Evolutionary conservation across 2,329 filamentous ascomycete species (phyloP).

Genomic region (Alternaria alternata): DNA sequence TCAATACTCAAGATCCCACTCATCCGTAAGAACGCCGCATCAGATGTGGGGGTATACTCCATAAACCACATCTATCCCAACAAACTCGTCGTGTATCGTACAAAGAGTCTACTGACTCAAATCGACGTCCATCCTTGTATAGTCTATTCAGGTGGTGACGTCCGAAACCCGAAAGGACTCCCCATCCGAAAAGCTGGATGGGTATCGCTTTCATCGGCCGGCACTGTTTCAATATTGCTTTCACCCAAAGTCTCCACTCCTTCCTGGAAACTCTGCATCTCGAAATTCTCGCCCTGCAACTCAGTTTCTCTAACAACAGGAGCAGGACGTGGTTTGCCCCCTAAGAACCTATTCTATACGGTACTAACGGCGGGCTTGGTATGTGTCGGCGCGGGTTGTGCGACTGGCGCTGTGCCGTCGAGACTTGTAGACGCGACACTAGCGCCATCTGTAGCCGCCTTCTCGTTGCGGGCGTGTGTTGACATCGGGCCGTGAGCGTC

Average conservation of each 20-base stretch:
- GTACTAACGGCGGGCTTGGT: background rate
- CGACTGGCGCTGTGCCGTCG: background rate
- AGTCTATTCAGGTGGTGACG: background rate
- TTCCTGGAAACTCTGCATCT: background rate
- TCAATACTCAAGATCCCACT: background rate
- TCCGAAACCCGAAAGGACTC: background rate
- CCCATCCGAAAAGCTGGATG: background rate
- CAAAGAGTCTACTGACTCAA: background rate
- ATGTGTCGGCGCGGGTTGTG: background rate
- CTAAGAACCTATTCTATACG: background rate
- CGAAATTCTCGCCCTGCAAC: background rate
- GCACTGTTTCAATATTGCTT: background rate
- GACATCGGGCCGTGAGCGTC: constrained; percentile 52
- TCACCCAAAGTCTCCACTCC: background rate
- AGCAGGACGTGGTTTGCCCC: background rate
- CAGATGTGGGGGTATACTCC: background rate
- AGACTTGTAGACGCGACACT: background rate
- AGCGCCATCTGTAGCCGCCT: background rate
- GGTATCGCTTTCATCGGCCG: background rate
- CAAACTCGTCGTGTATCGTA: background rate
- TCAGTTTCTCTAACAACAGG: background rate
- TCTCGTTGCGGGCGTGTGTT: constrained; percentile 42
- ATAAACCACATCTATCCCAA: background rate
- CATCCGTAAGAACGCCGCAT: background rate
- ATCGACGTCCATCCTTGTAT: background rate